Evolutionary conservation across 805 yeast species (phyloP).

Genomic region (Candida arabinofermentans): DNA sequence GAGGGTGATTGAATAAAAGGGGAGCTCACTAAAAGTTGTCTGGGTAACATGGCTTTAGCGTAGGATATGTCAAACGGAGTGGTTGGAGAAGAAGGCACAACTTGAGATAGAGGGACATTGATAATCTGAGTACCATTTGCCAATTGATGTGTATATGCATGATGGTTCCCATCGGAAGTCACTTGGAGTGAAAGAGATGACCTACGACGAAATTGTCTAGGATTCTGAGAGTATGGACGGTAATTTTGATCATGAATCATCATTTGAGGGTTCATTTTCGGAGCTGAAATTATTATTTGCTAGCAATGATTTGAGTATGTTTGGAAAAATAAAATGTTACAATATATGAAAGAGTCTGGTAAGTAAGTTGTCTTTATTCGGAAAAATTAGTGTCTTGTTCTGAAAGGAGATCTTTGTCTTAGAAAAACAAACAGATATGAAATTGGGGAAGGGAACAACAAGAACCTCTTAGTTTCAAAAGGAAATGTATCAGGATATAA

Average conservation of each 20-base stretch:
- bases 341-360: too few relatives aligned
- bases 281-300: too few relatives aligned
- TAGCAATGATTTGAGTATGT: too few relatives aligned
- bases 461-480: too few relatives aligned
- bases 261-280: conserved; percentile 3
- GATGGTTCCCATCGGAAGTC: neutral
- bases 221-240: neutral
- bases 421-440: too few relatives aligned
- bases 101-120: conserved; percentile 12
- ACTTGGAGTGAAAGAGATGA: neutral
- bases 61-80: conserved; percentile 60
- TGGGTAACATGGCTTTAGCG: conserved; percentile 59
- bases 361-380: too few relatives aligned
- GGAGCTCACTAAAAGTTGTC: conserved; percentile 55
- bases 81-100: conserved; percentile 31
- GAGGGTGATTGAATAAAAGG: conserved; percentile 49
- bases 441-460: too few relatives aligned
- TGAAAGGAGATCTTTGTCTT: too few relatives aligned
- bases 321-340: too few relatives aligned
- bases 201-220: conserved; percentile 1
- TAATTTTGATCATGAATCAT: neutral
- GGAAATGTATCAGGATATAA: too few relatives aligned
- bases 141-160: conserved; percentile 9
- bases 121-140: conserved; percentile 15
- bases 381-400: too few relatives aligned